A percentile compares a stretch with the other conserved stretches of the same genome.
These are phyloP conservation scores for Saturnispora besseyi DNA, from an alignment of 805 yeast genomes.

Conservation along the genomic window DNA sequence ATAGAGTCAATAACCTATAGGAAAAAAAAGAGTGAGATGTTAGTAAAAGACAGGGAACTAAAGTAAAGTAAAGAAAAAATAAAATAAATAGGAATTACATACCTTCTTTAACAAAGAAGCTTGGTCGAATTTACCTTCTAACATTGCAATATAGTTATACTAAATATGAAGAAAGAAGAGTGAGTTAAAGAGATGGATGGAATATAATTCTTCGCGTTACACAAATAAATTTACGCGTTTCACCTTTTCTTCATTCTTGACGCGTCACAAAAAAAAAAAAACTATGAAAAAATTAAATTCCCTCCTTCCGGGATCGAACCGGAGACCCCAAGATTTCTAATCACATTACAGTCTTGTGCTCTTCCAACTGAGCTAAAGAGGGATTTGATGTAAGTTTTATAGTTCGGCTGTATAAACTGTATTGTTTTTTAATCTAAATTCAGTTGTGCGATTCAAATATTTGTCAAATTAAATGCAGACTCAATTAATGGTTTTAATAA, in stretches of 20 bases:
- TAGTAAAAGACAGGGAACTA: background rate
- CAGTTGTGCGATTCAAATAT: too few relatives aligned
- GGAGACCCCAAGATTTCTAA: constrained; percentile 18
- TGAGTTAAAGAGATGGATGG: background rate
- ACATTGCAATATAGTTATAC: constrained; percentile 43
- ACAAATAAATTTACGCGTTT: background rate
- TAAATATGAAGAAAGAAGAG: background rate
- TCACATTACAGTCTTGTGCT: constrained; percentile 17
- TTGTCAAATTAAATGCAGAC: too few relatives aligned
- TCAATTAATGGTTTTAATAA: too few relatives aligned
- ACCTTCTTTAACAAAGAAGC: constrained; percentile 83
- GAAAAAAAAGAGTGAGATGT: background rate
- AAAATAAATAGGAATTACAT: constrained; percentile 14
- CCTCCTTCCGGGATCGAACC: constrained; percentile 21
- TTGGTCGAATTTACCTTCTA: constrained; percentile 94
- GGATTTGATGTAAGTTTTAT: constrained; percentile 4
- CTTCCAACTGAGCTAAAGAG: constrained; percentile 21
- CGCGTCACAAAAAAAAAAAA: background rate
- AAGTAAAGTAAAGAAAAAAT: too few relatives aligned
- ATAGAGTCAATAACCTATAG: constrained; percentile 74
- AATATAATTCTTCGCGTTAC: background rate
- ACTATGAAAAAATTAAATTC: constrained; percentile 1
- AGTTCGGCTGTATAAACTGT: too few relatives aligned
- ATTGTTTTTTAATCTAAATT: too few relatives aligned
- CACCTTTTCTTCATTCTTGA: background rate